These are phyloP conservation scores for Isabelozyma gotoi DNA, from an alignment of 805 yeast species.

Conservation along the genomic window DNA sequence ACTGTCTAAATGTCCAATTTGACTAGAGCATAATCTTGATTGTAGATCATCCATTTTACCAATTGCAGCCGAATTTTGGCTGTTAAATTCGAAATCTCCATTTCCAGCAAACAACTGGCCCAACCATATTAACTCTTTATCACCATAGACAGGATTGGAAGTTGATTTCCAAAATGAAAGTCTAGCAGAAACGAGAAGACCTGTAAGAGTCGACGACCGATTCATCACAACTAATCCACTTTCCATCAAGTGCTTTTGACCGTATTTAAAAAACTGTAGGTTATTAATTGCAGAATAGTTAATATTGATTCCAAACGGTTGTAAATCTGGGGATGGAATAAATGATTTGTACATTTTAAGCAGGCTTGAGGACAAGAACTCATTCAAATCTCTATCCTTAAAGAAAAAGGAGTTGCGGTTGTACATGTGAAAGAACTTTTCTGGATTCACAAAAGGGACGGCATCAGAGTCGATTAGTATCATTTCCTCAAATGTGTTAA, in stretches of 20 bases:
- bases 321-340: no score
- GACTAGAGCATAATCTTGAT: conserved; percentile 22
- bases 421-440: conserved; percentile 12
- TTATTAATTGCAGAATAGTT: background rate
- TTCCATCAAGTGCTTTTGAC: conserved; percentile 24
- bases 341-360: background rate
- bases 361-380: background rate
- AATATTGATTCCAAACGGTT: background rate
- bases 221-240: conserved; percentile 34
- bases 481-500: conserved; percentile 18
- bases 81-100: conserved; percentile 15
- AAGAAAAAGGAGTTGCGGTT: conserved; percentile 17
- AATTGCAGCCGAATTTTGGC: conserved; percentile 18
- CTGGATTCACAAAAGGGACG: conserved; percentile 11
- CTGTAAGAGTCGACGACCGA: conserved; percentile 20
- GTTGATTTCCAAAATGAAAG: conserved; percentile 24
- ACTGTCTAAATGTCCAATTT: conserved; percentile 21
- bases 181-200: conserved; percentile 15
- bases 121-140: conserved; percentile 30
- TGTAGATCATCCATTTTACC: conserved; percentile 18
- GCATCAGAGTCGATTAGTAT: conserved; percentile 19
- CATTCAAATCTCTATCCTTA: conserved; percentile 4
- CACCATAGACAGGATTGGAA: conserved; percentile 19
- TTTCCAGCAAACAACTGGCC: conserved; percentile 25
- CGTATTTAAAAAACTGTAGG: conserved; percentile 18